Evolutionary conservation across 2,329 filamentous ascomycete genomes (phyloP).

Genomic region (Tolypocladium guangdongense): DNA sequence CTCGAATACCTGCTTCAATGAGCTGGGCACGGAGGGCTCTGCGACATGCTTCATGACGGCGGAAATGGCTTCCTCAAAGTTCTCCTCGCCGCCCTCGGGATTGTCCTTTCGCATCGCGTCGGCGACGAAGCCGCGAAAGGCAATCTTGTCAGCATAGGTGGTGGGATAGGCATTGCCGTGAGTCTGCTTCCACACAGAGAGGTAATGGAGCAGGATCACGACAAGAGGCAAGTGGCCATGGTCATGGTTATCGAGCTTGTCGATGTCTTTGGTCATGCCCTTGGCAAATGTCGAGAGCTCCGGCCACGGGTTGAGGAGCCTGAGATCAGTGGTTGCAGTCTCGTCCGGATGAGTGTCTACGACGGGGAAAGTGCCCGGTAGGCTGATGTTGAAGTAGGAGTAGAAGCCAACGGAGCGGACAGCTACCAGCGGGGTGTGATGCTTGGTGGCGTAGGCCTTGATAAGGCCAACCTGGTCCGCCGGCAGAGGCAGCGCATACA

Average conservation of each 20-base stretch:
- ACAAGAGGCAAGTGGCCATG: constrained; percentile 91
- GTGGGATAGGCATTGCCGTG: constrained; percentile 60
- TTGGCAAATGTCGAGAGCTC: constrained; percentile 60
- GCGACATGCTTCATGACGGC: constrained; percentile 84
- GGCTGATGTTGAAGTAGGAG: constrained; percentile 69
- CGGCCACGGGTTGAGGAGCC: constrained; percentile 76
- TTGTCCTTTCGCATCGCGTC: constrained; percentile 58
- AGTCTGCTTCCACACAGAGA: constrained; percentile 65
- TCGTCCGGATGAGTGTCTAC: constrained; percentile 93
- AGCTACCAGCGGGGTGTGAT: constrained; percentile 65
- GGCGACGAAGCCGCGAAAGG: constrained; percentile 64
- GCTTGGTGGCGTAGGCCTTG: constrained; percentile 35
- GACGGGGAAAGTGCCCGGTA: constrained; percentile 76
- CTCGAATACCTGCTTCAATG: constrained; percentile 68
- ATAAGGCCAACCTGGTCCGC: constrained; percentile 32
- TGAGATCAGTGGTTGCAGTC: constrained; percentile 72
- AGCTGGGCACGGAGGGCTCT: constrained; percentile 52
- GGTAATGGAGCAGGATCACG: constrained; percentile 68
- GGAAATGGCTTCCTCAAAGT: constrained; percentile 84
- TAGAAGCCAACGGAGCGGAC: constrained; percentile 90
- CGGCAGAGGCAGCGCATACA: constrained; percentile 41
- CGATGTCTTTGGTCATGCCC: constrained; percentile 57
- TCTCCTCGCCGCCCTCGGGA: constrained; percentile 84
- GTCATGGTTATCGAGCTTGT: constrained; percentile 61
- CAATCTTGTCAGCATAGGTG: constrained; percentile 75